Evolutionary conservation across 371 early-diverging fungal species (phyloP), one percentile per base, ranked within the genome.

Genomic region (Dichotomocladium elegans): DNA sequence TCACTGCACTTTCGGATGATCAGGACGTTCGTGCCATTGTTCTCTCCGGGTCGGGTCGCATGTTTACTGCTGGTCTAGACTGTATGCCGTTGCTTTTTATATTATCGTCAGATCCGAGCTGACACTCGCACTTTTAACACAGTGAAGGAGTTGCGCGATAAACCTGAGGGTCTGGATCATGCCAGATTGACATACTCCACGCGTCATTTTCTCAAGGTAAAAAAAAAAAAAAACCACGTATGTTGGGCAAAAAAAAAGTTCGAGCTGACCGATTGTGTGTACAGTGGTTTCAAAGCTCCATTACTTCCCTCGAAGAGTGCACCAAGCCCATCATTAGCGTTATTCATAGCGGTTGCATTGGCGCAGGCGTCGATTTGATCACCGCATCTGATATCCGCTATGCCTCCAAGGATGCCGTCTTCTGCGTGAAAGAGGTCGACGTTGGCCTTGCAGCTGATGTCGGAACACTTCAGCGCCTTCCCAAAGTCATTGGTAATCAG

Each of bases 371-470:
- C 37, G 94, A 94, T 63, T 61, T 95, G 53, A 80, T 88, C 14
- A 87, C 93, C 3, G 94, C 96, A 2, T 91, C 92, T 67, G 98
- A 98, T 66, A 89, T 98, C 33, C 88, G 98, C 40, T 83, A 87
- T 35, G 88, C 89, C 61, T 66, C 88, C 34, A 72, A 81, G 53
- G 93, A 93, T 47, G 81, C 94, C 0, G 74, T 65, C 47, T 96
- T 95, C 62, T 79, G 82, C 33, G 89, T 96, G 44, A 93, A 93
- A 79, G 93, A 95, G 73, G 92, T 95, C 6, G 94, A 94, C 61
- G 77, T 95, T 58, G 95, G 94, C 19, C 60, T 96, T 63, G 92
- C 92, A 21, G 94, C 95, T 3, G 91, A 91, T 65, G 79, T 91
- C 10, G 91, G 95, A 31, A 91, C 96, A 24, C 79, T 98, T 35